Evolutionary conservation across 768 basidiomycete genomes (phyloP), one percentile per base, ranked within the genome.

Genomic region (Boletus eberwhitei): DNA sequence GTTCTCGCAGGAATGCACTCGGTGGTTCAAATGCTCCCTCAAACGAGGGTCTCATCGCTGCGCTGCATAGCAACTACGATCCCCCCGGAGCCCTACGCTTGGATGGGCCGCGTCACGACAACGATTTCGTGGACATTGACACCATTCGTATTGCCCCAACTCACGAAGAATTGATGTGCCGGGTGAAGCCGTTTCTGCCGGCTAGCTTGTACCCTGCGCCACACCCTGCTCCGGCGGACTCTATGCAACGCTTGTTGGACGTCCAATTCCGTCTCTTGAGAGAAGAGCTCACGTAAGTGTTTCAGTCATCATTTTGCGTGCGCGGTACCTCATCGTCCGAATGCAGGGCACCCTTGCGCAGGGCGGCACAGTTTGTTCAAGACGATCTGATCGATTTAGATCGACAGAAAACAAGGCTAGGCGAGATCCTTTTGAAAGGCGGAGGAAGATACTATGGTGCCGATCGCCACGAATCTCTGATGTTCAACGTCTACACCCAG

Each of bases 181-280:
- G 64, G 0, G 22, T 71, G 12, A 63, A 72, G 3, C 82, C 87
- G 0, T 89, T 80, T 62, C 69, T 91, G 0, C 90, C 90, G 0
- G 81, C 77, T 0, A 85, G 80, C 59, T 64, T 85, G 1, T 77
- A 73, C 19, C 75, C 71, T 2, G 87, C 85, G 0, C 87, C 86
- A 0, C 87, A 88, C 61, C 86, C 79, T 51, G 75, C 78, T 13
- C 80, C 80, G 0, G 57, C 68, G 4, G 76, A 77, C 16, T 82
- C 81, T 22, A 88, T 90, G 80, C 77, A 86, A 52, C 74, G 83
- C 8, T 72, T 85, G 21, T 70, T 90, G 12, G 90, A 92, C 53
- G 79, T 86, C 4, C 87, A 91, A 59, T 91, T 87, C 66, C 81
- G 89, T 34, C 75, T 90, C 0, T 71, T 91, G 35, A 75, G 89